Base-by-base conservation (phyloP, 768 basidiomycete species). In the Lentinula edodes region DNA sequence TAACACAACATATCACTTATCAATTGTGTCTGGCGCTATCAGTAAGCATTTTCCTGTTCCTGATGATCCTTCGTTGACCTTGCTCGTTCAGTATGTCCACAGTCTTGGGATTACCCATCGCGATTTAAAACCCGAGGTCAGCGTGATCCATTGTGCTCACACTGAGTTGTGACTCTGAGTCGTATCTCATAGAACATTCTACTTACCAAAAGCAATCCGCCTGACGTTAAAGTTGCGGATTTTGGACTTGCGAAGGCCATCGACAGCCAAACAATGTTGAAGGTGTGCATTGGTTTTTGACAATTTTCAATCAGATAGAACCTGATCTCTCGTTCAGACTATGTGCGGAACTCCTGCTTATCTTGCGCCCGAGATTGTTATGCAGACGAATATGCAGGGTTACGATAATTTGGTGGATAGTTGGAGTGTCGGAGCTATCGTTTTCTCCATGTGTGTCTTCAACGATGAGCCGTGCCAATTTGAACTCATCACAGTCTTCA, bases 311-410 rank as follows among this genome's bases (percentile, higher is more conserved):
- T 54, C 18, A 46, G 34, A 6, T 28, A n/a, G 10, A 51, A n/a
- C 18, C n/a, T 23, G n/a, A 46, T 66, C 35, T 28, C 20, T 39
- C 36, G 38, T 60, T 15, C 67, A 91, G 85, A 96, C 95, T 0
- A 93, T 95, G 90, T 98, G 96, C 67, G 96, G 96, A 4, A 99
- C 97, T 0, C 96, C 96, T 0, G 87, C 85, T 65, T 98, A 98
- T 71, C 86, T 97, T 5, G 95, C 94, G 0, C 93, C 93, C 1
- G 95, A 98, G 66, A 93, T 99, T 36, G 90, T 98, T 53, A 76
- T 75, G 63, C 87, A 89, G 64, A 72, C 78, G 48, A 76, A 81
- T 46, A 73, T 79, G 34, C 76, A 83, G 60, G 95, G 95, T 2
- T 98, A 99, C 68, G 88, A 90, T 68, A 84, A 88, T 61, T 76